A percentile compares a stretch with the other conserved stretches of the same genome.
Conservation (phyloP, 179 eudicot genomes). For the Nepenthes alata region DNA sequence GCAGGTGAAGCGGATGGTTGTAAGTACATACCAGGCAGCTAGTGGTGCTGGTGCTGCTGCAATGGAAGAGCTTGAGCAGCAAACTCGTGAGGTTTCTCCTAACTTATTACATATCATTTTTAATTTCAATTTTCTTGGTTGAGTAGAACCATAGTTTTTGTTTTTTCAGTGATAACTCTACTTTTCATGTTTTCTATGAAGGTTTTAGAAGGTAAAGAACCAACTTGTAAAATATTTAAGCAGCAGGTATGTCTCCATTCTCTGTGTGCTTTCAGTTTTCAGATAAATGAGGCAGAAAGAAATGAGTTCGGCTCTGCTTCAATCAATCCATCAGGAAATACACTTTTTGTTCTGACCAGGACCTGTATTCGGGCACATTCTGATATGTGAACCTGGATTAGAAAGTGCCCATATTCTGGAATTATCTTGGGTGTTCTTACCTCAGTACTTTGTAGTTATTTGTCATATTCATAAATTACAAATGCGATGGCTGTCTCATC, state of each 20-base stretch:
- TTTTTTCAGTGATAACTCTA: not conserved
- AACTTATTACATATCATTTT: not conserved
- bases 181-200: constrained; percentile 15
- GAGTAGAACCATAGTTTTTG: not conserved
- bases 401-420: too few relatives aligned
- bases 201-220: constrained; percentile 90
- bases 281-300: not conserved
- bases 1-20: constrained; percentile 93
- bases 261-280: not conserved
- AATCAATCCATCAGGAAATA: too few relatives aligned
- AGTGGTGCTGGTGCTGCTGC: constrained; percentile 99
- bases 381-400: too few relatives aligned
- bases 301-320: too few relatives aligned
- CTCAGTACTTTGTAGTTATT: too few relatives aligned
- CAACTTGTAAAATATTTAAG: constrained; percentile 84
- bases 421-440: too few relatives aligned
- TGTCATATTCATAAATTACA: too few relatives aligned
- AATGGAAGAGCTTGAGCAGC: constrained; percentile 91
- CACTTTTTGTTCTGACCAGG: too few relatives aligned
- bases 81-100: constrained; percentile 79
- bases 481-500: too few relatives aligned
- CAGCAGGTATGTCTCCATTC: constrained; percentile 52
- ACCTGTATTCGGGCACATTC: too few relatives aligned
- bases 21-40: constrained; percentile 98
- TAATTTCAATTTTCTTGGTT: not conserved